A percentile compares a stretch with the other conserved stretches of the same genome.
Evolutionary conservation across 176 grass and related monocot species (phyloP).

Genomic region (Oryza meridionalis): DNA sequence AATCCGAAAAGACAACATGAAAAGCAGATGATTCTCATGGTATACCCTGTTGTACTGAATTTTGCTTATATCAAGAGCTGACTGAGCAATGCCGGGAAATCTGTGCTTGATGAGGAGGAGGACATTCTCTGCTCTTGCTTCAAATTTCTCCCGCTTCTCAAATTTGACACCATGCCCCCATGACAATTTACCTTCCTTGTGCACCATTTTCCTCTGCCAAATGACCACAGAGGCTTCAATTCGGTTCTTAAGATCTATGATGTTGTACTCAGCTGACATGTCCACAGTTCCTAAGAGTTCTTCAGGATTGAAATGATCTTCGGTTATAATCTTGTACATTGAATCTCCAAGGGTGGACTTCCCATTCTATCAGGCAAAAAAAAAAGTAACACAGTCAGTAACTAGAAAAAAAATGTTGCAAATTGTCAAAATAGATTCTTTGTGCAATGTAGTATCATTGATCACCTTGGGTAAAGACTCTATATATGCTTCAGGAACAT

Average conservation of each 20-base stretch:
- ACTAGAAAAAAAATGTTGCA: neutral
- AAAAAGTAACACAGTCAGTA: neutral
- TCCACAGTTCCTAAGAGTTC: constrained; percentile 62
- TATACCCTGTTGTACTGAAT: constrained; percentile 78
- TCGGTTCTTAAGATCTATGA: constrained; percentile 76
- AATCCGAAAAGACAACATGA: neutral
- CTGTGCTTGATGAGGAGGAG: constrained; percentile 77
- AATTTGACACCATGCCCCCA: constrained; percentile 62
- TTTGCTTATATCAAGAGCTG: constrained; percentile 75
- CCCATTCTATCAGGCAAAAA: constrained; percentile 61
- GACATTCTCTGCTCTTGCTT: constrained; percentile 78
- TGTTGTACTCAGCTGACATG: constrained; percentile 68
- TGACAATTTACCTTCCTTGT: constrained; percentile 61
- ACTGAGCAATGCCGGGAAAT: constrained; percentile 69
- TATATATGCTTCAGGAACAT: constrained; percentile 73
- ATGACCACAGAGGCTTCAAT: constrained; percentile 79
- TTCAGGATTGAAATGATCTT: constrained; percentile 72
- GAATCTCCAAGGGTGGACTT: constrained; percentile 75
- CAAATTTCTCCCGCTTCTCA: constrained; percentile 71
- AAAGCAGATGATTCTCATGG: neutral
- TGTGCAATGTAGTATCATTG: constrained; percentile 4
- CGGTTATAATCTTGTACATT: constrained; percentile 74
- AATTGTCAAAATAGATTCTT: neutral
- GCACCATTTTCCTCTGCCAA: constrained; percentile 77
- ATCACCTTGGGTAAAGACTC: constrained; percentile 82